A percentile compares a stretch with the other conserved stretches of the same genome.
phyloP scores from a whole-genome alignment of 1,284 basidiomycete genomes.

The Malassezia nana region DNA sequence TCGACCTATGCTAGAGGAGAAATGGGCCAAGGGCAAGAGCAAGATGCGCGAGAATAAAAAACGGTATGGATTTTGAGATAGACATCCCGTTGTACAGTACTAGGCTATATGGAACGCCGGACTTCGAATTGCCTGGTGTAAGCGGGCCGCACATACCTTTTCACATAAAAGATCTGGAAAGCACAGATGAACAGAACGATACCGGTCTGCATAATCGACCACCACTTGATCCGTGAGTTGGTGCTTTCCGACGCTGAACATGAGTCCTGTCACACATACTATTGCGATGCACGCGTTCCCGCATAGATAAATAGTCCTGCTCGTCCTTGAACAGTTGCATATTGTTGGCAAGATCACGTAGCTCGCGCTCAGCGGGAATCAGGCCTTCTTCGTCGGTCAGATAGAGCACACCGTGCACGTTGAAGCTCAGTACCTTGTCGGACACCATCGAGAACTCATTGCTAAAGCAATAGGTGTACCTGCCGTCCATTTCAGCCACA shows the following conservation, averaged over 20 bases:
- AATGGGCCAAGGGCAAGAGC: constrained; percentile 27
- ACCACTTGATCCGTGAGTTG: constrained; percentile 95
- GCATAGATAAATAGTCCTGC: constrained; percentile 92
- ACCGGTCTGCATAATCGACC: constrained; percentile 81
- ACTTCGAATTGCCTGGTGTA: constrained; percentile 18
- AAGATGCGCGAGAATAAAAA: constrained; percentile 16
- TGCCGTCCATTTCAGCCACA: constrained; percentile 73
- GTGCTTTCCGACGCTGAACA: constrained; percentile 50
- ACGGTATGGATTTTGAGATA: constrained; percentile 25
- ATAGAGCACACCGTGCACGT: constrained; percentile 94
- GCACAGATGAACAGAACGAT: constrained; percentile 81
- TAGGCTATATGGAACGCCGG: constrained; percentile 11
- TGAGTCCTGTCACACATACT: constrained; percentile 50
- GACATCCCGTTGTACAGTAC: not conserved
- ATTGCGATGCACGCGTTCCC: constrained; percentile 84
- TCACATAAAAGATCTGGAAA: constrained; percentile 97
- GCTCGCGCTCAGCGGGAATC: constrained; percentile 82
- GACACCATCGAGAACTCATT: constrained; percentile 92
- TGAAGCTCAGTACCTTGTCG: constrained; percentile 80
- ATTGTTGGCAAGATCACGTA: constrained; percentile 72
- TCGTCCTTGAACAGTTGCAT: constrained; percentile 91
- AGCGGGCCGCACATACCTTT: constrained; percentile 52
- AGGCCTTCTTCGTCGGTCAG: constrained; percentile 67
- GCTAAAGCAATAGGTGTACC: constrained; percentile 93
- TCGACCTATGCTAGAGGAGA: constrained; percentile 29